A percentile compares a stretch with the other conserved stretches of the same genome.
Evolutionary conservation across 352 stramenopile genomes (phyloP).

Genomic region (Albugo laibachii): DNA sequence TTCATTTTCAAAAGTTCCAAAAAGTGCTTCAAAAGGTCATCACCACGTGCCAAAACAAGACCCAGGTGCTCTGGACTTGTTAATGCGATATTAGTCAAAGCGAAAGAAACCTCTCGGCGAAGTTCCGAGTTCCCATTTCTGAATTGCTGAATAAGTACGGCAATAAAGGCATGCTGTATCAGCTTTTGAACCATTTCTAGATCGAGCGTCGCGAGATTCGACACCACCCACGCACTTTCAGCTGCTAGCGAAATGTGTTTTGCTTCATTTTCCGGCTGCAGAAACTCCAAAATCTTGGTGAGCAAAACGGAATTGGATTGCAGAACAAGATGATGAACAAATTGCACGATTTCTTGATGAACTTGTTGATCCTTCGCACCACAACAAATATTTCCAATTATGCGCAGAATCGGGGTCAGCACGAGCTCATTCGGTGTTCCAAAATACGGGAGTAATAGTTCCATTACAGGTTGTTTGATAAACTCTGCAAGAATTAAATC

Average conservation of each 20-base stretch:
- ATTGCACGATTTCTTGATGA: slow-evolving; percentile 49
- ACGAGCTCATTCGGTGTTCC: slow-evolving; percentile 29
- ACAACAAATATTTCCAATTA: slow-evolving; percentile 68
- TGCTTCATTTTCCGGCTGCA: slow-evolving; percentile 15
- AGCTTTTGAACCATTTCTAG: slow-evolving; percentile 28
- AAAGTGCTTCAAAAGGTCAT: slow-evolving; percentile 31
- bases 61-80: slow-evolving; percentile 26
- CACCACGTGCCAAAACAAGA: slow-evolving; percentile 29
- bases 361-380: slow-evolving; percentile 42
- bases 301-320: slow-evolving; percentile 26
- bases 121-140: slow-evolving; percentile 39
- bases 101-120: slow-evolving; percentile 51
- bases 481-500: slow-evolving; percentile 43
- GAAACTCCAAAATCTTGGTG: slow-evolving; percentile 30
- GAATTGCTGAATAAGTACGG: slow-evolving; percentile 34
- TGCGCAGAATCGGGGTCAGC: slow-evolving; percentile 49
- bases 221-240: slow-evolving; percentile 55
- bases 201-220: slow-evolving; percentile 49
- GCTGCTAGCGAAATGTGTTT: slow-evolving; percentile 20
- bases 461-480: slow-evolving; percentile 31
- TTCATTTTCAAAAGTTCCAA: slow-evolving; percentile 29
- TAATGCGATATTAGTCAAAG: slow-evolving; percentile 48
- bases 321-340: slow-evolving; percentile 21
- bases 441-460: slow-evolving; percentile 38
- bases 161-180: slow-evolving; percentile 25